Conservation (phyloP, 306 rosid genomes). For the Cicer chorassanicum region DNA sequence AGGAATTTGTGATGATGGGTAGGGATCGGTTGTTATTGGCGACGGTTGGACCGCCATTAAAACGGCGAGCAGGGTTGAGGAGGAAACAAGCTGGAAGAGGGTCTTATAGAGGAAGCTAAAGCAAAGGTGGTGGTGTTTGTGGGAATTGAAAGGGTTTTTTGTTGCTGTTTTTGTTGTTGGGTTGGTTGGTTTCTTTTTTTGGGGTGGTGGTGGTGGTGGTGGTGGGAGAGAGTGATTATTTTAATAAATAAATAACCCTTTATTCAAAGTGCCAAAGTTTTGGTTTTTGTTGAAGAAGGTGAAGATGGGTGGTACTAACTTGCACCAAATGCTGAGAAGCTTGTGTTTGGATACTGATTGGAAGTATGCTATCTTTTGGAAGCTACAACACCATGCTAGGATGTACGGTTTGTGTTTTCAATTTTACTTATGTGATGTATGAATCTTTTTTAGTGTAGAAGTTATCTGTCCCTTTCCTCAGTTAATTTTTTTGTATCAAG, state of each 20-base stretch:
- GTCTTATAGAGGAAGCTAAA: conserved; percentile 96
- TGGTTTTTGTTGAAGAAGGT: conserved; percentile 29
- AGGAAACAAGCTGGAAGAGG: conserved; percentile 99
- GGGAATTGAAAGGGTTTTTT: conserved; percentile 39
- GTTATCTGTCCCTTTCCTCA: not conserved
- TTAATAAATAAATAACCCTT: conserved; percentile 26
- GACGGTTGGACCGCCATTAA: conserved; percentile 95
- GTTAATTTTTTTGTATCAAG: not conserved
- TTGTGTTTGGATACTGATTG: conserved; percentile 80
- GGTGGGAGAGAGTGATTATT: conserved; percentile 34
- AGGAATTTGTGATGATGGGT: conserved; percentile 63
- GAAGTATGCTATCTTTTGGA: conserved; percentile 97
- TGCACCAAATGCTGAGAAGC: conserved; percentile 72
- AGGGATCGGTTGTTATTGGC: conserved; percentile 74
- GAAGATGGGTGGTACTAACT: conserved; percentile 69
- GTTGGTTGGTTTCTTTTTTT: conserved; percentile 40
- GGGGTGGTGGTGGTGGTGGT: conserved; percentile 35
- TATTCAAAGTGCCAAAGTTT: conserved; percentile 45
- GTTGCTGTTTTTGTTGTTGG: conserved; percentile 16
- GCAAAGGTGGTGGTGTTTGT: conserved; percentile 32
- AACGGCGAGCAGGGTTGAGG: conserved; percentile 98
- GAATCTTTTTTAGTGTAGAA: not conserved
- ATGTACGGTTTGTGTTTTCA: conserved; percentile 57
- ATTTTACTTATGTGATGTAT: conserved; percentile 12
- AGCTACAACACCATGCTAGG: conserved; percentile 79